A percentile compares a stretch with the other conserved stretches of the same genome.
These are phyloP conservation scores for Vanderwaltozyma polyspora DNA, from an alignment of 805 yeast genomes.

Conservation along the genomic window DNA sequence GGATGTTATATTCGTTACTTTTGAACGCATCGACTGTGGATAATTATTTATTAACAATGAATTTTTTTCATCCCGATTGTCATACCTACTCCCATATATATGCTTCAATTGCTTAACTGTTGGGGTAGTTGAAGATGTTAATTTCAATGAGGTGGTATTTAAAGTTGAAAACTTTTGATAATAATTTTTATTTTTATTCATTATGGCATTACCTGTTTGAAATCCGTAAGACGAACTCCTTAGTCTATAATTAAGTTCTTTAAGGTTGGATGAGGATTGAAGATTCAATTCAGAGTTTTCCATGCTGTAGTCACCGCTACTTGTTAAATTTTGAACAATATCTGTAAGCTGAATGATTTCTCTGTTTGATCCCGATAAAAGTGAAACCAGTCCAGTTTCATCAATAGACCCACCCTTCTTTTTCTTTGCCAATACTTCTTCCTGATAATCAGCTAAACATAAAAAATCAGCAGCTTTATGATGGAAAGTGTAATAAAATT, in stretches of 20 bases:
- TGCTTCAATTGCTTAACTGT: conserved; percentile 21
- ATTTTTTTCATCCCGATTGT: background rate
- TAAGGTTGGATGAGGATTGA: too few species aligned
- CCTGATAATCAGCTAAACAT: conserved; percentile 16
- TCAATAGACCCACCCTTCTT: conserved; percentile 10
- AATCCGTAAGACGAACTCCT: too few species aligned
- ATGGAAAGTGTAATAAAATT: conserved; percentile 22
- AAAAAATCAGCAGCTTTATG: conserved; percentile 19
- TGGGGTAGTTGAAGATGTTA: conserved; percentile 11
- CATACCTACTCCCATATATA: conserved; percentile 6
- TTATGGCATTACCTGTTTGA: too few species aligned
- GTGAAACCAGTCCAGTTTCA: conserved; percentile 21
- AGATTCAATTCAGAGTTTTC: conserved; percentile 19
- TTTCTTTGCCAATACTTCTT: conserved; percentile 14
- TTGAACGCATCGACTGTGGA: conserved; percentile 27
- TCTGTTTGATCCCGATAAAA: conserved; percentile 24
- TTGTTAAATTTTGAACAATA: conserved; percentile 20
- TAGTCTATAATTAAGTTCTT: too few species aligned
- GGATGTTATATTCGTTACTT: conserved; percentile 27
- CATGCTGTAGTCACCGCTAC: conserved; percentile 10
- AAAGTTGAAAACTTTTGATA: background rate
- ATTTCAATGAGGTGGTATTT: background rate
- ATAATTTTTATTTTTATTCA: background rate
- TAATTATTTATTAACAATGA: conserved; percentile 10
- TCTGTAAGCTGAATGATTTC: conserved; percentile 20